These are phyloP conservation scores for Telopea speciosissima DNA, from an alignment of 177 flowering plant genomes.

Conservation along the genomic window DNA sequence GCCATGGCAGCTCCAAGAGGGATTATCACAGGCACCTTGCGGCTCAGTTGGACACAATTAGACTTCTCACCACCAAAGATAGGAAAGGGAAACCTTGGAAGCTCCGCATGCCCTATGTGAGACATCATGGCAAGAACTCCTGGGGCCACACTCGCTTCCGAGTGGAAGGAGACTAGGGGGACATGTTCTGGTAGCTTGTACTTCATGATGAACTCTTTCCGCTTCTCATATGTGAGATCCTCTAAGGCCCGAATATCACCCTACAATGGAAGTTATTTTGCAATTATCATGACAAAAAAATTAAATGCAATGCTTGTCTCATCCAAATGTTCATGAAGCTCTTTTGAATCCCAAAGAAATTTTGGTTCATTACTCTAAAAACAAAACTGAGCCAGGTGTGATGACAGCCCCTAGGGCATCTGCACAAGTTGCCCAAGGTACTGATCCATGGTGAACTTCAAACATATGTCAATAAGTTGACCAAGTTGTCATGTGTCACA, in stretches of 20 bases:
- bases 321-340: background rate
- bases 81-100: constrained; percentile 67
- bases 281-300: background rate
- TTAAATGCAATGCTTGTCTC: background rate
- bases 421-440: too few relatives aligned
- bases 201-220: constrained; percentile 66
- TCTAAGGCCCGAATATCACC: constrained; percentile 88
- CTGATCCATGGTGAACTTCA: too few relatives aligned
- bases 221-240: constrained; percentile 83
- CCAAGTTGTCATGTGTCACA: too few relatives aligned
- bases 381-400: background rate
- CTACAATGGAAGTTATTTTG: constrained; percentile 23
- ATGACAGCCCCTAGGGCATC: background rate
- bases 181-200: constrained; percentile 63
- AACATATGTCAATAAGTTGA: background rate
- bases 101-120: constrained; percentile 90
- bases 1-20: constrained; percentile 93
- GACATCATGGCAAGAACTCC: constrained; percentile 79
- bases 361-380: background rate
- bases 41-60: constrained; percentile 25
- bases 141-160: constrained; percentile 65
- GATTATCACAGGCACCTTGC: constrained; percentile 58
- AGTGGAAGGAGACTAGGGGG: constrained; percentile 78
- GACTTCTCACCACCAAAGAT: constrained; percentile 23
- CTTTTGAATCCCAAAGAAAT: background rate